A percentile compares a stretch with the other conserved stretches of the same genome.
Conservation (phyloP, 1,284 basidiomycete species). For the Pseudomicrostroma phylloplanum region DNA sequence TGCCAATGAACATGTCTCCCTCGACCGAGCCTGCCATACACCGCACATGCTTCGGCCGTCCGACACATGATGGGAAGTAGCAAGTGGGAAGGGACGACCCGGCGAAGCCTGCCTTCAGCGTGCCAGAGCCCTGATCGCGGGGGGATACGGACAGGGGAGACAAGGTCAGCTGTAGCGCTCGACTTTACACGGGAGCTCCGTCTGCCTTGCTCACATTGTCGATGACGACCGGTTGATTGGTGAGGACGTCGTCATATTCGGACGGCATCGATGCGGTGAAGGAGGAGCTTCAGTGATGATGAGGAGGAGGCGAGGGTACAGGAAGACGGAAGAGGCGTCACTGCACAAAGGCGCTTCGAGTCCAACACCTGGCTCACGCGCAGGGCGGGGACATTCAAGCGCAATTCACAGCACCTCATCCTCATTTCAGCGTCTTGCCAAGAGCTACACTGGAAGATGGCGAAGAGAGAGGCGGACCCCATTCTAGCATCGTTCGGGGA, state of each 20-base stretch:
- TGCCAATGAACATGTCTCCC: conserved; percentile 49
- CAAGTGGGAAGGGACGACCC: conserved; percentile 48
- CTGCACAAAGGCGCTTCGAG: too few relatives aligned
- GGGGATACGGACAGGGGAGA: conserved; percentile 13
- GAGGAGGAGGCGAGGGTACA: too few relatives aligned
- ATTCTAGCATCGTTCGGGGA: not conserved
- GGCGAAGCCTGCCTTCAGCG: conserved; percentile 50
- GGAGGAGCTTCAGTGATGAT: not conserved
- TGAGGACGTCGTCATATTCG: conserved; percentile 50
- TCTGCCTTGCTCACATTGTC: conserved; percentile 30
- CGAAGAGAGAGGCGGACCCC: not conserved
- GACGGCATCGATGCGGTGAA: conserved; percentile 17
- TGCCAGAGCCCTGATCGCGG: conserved; percentile 38
- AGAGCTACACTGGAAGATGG: too few relatives aligned
- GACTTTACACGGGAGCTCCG: too few relatives aligned
- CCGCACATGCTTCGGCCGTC: conserved; percentile 45
- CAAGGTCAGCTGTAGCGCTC: conserved; percentile 9
- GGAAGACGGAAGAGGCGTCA: too few relatives aligned
- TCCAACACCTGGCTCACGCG: too few relatives aligned
- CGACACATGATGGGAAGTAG: conserved; percentile 46
- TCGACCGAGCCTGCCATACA: conserved; percentile 51
- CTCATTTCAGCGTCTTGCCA: too few relatives aligned
- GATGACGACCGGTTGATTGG: conserved; percentile 51
- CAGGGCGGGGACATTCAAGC: too few relatives aligned
- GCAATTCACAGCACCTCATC: too few relatives aligned